phyloP scores from a whole-genome alignment of 257 asterid species.

The Primulina eburnea region DNA sequence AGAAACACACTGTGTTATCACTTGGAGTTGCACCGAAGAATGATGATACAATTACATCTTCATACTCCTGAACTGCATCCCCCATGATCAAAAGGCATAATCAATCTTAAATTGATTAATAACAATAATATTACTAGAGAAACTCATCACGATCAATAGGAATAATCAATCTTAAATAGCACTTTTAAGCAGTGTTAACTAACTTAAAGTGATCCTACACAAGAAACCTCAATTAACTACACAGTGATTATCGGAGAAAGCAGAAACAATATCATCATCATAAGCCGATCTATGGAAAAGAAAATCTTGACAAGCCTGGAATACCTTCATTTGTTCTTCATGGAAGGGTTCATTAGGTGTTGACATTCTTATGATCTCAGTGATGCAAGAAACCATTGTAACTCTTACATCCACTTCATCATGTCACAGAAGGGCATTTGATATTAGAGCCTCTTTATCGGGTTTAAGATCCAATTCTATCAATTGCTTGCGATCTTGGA shows the following conservation, averaged over 20 bases:
- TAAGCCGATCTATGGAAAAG: not conserved
- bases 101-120: not conserved
- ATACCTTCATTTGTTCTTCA: constrained; percentile 24
- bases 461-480: constrained; percentile 14
- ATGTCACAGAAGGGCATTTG: constrained; percentile 18
- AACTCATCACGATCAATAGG: constrained; percentile 18
- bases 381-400: constrained; percentile 24
- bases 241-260: not conserved
- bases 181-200: constrained; percentile 11
- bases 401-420: constrained; percentile 24
- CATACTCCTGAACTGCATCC: constrained; percentile 26
- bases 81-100: constrained; percentile 16
- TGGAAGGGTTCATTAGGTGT: constrained; percentile 27
- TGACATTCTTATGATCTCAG: constrained; percentile 23
- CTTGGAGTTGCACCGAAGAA: constrained; percentile 20
- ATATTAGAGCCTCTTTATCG: constrained; percentile 20
- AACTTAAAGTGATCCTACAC: constrained; percentile 24
- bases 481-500: not conserved
- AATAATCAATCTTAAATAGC: not conserved
- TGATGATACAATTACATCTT: constrained; percentile 24
- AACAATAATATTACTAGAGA: not conserved
- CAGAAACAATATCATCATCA: too few species aligned
- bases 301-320: not conserved
- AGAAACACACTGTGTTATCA: constrained; percentile 21
- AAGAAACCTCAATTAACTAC: not conserved